These are phyloP conservation scores for Apiospora saccharicola DNA, from an alignment of 2,329 filamentous ascomycete genomes.

Conservation along the genomic window DNA sequence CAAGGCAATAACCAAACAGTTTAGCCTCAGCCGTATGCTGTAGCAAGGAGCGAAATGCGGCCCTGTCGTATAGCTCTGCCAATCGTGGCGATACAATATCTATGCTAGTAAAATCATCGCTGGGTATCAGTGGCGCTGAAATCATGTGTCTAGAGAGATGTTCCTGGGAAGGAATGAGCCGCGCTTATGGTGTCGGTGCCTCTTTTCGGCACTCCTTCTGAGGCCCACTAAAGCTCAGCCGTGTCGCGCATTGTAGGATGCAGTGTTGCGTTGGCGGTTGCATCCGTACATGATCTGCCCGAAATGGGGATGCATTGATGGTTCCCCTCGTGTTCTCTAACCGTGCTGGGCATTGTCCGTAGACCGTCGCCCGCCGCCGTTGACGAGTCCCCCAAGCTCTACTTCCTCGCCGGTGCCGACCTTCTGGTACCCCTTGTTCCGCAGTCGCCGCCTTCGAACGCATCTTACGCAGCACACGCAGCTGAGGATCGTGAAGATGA, in stretches of 20 bases:
- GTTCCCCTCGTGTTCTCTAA: background rate
- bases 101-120: background rate
- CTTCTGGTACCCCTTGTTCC: constrained; percentile 22
- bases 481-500: background rate
- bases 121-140: background rate
- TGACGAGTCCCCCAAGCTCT: background rate
- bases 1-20: background rate
- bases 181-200: background rate
- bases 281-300: too few relatives aligned
- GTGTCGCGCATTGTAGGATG: background rate
- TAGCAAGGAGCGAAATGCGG: background rate
- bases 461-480: constrained; percentile 23
- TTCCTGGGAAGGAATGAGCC: background rate
- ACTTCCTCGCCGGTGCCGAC: background rate
- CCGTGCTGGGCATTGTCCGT: background rate
- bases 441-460: background rate
- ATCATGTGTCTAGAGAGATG: background rate
- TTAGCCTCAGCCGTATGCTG: background rate
- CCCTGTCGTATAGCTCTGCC: background rate
- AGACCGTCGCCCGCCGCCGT: background rate
- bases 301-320: background rate
- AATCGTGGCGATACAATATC: background rate
- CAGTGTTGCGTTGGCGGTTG: too few relatives aligned
- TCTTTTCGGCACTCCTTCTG: background rate
- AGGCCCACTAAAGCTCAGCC: background rate